These are phyloP conservation scores for Primulina tabacum DNA, from an alignment of 257 asterid genomes.

Conservation along the genomic window DNA sequence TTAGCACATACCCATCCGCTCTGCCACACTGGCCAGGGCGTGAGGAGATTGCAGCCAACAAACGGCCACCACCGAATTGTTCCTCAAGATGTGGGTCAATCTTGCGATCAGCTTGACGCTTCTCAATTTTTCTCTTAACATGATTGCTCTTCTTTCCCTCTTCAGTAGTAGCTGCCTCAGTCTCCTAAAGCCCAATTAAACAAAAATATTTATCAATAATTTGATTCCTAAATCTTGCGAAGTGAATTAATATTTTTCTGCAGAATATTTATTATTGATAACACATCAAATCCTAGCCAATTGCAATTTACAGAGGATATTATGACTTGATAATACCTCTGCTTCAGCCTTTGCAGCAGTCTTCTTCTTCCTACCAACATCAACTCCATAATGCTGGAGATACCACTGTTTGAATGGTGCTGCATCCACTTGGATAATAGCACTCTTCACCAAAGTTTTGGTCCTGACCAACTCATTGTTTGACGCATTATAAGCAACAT, in stretches of 20 bases:
- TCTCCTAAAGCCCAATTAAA: conserved; percentile 32
- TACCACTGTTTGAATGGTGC: conserved; percentile 87
- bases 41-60: conserved; percentile 54
- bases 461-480: conserved; percentile 77
- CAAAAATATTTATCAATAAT: not conserved
- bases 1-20: conserved; percentile 45
- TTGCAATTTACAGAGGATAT: not conserved
- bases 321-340: conserved; percentile 33
- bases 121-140: conserved; percentile 44
- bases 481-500: conserved; percentile 73
- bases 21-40: conserved; percentile 70
- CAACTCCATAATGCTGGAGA: conserved; percentile 77
- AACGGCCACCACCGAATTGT: conserved; percentile 56
- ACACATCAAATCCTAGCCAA: not conserved
- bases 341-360: conserved; percentile 60
- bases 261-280: not conserved
- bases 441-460: conserved; percentile 67
- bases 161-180: conserved; percentile 44
- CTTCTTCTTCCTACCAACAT: conserved; percentile 79
- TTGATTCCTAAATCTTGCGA: not conserved
- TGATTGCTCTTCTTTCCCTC: conserved; percentile 57
- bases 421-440: conserved; percentile 75
- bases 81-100: conserved; percentile 59
- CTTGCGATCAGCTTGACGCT: conserved; percentile 45
- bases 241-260: not conserved